Percentiles rank a stretch among this genome's conserved stretches.
phyloP scores from a whole-genome alignment of 441 rosid genomes.

The Caryocar brasiliense region DNA sequence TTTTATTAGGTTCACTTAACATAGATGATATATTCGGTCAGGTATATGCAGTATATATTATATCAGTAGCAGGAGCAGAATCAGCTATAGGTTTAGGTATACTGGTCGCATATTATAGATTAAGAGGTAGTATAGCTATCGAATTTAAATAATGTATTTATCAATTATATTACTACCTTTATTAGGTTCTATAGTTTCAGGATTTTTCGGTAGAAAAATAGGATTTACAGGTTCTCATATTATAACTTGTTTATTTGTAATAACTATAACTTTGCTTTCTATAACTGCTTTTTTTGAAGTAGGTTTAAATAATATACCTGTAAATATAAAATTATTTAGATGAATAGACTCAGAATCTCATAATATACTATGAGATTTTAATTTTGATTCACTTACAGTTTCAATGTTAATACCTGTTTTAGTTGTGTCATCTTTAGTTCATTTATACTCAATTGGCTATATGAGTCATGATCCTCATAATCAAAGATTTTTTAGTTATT shows the following conservation, averaged over 20 bases:
- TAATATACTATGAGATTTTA: background rate
- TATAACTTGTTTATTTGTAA: background rate
- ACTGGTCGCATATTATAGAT: background rate
- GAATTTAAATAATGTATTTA: background rate
- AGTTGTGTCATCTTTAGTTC: background rate
- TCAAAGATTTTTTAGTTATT: constrained; percentile 9
- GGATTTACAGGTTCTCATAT: background rate
- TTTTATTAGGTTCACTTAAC: background rate
- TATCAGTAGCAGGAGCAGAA: background rate
- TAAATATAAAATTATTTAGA: background rate
- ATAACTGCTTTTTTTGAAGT: background rate
- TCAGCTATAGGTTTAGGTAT: constrained; percentile 1
- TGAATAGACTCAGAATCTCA: background rate
- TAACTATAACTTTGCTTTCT: background rate
- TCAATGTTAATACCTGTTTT: constrained; percentile 9
- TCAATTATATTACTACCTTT: background rate
- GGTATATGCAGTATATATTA: background rate
- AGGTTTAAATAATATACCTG: background rate
- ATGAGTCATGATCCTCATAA: constrained; percentile 10
- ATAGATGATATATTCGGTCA: constrained; percentile 1
- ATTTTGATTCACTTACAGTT: constrained; percentile 6
- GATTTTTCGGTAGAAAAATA: constrained; percentile 1
- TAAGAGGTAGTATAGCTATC: constrained; percentile 1
- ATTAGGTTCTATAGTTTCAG: background rate
- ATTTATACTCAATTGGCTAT: constrained; percentile 3